Base-by-base conservation (phyloP, 2,329 filamentous ascomycete species). In the Iodosphaeria phyllophila region DNA sequence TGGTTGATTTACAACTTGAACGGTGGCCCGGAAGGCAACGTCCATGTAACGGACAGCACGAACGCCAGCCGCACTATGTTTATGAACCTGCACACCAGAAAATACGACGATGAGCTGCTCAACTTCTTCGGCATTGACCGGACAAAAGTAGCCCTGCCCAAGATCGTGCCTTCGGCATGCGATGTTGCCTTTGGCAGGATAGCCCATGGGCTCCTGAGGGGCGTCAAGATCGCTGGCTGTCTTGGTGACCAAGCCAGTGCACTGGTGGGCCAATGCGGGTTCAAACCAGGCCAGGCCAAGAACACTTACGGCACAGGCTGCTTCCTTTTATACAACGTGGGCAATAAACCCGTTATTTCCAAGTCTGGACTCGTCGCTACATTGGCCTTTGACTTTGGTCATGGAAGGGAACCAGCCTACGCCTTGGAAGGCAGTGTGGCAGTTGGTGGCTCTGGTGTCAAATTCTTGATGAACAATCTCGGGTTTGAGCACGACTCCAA, bases 41-140 rank as follows among this genome's bases (percentile, higher is more conserved):
- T 83, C 21, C 73, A 79, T 42, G 79, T 92, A 29, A 89, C 83
- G 0, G 83, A 92, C 47, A 70, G 74, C 23, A 82, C 78, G 31
- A 92, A 92, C 46, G 83, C 83, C 12, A 86, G 77, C 26, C 62
- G 83, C 41, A 92, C 83, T 31, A 91, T 92, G 82, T 89, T 92
- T 50, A 84, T 92, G 74, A 82, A 92, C 51, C 60, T 92, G 27
- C 63, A 71, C 38, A 84, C 73, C 8, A 60, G 82, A 30, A 49
- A 83, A 39, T 92, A 92, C 49, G 79, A 86, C 44, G 69, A 82
- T 28, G 60, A 60, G 20, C 61, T 92, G 14, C 55, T 92, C 14
- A 53, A 68, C 13, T 92, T 91, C 54, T 92, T 92, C 50, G 67
- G 65, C 22, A 64, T 92, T 32, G 62, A 69, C 40, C 46, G 40